phyloP scores from a whole-genome alignment of 306 rosid species.

The Trifolium pratense region DNA sequence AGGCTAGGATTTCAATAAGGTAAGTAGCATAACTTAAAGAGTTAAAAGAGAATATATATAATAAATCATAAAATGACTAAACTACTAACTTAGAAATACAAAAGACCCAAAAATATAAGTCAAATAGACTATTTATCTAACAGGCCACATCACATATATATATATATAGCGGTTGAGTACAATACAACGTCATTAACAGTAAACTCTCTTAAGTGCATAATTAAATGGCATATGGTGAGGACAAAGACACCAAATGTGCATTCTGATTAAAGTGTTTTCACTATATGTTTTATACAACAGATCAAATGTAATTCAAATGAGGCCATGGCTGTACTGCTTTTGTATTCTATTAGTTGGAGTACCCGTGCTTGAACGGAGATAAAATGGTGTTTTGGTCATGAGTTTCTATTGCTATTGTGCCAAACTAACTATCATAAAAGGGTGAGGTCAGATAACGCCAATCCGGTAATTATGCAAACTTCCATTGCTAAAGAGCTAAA shows the following conservation, averaged over 20 bases:
- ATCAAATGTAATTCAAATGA: conserved; percentile 29
- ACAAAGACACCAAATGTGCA: conserved; percentile 2
- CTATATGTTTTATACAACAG: conserved; percentile 8
- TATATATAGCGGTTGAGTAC: not conserved
- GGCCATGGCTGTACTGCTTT: conserved; percentile 24
- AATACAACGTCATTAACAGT: conserved; percentile 32
- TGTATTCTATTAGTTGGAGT: too few relatives aligned
- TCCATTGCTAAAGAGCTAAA: not conserved
- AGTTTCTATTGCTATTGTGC: not conserved
- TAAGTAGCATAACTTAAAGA: too few relatives aligned
- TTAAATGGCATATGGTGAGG: conserved; percentile 15
- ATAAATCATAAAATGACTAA: too few relatives aligned
- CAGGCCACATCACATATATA: too few relatives aligned
- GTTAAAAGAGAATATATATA: too few relatives aligned
- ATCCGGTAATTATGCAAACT: conserved; percentile 14
- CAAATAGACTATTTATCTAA: too few relatives aligned
- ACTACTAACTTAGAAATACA: too few relatives aligned
- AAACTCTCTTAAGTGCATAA: not conserved
- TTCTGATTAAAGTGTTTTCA: not conserved
- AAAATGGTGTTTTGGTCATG: too few relatives aligned
- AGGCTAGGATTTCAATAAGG: too few relatives aligned
- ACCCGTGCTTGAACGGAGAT: too few relatives aligned
- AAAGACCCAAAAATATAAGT: too few relatives aligned
- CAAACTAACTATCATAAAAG: conserved; percentile 10
- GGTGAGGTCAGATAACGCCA: conserved; percentile 7